A percentile compares a stretch with the other conserved stretches of the same genome.
phyloP scores from a whole-genome alignment of 768 basidiomycete species.

The Xerocomus spinulosus region DNA sequence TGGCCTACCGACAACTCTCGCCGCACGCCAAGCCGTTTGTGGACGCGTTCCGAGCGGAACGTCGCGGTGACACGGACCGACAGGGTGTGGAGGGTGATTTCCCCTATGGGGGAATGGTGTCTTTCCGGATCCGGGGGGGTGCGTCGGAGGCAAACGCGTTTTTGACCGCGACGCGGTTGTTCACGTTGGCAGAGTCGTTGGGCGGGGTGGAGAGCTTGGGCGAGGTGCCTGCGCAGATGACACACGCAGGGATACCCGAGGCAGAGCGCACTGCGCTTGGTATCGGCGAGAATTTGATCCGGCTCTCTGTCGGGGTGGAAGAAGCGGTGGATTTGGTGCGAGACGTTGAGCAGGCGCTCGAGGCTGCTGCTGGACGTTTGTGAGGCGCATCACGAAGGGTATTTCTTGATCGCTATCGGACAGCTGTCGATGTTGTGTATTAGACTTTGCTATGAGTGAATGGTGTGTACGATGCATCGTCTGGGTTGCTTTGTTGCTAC shows the following conservation, averaged over 20 bases:
- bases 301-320: constrained; percentile 86
- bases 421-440: no score
- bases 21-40: constrained; percentile 69
- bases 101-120: constrained; percentile 89
- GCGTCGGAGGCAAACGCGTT: constrained; percentile 58
- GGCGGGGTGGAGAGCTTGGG: constrained; percentile 92
- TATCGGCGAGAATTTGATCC: constrained; percentile 70
- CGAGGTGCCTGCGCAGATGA: constrained; percentile 86
- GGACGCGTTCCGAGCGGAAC: constrained; percentile 28
- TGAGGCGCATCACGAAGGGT: no score
- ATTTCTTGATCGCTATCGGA: no score
- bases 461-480: no score
- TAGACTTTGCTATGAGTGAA: no score
- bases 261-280: constrained; percentile 66
- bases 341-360: constrained; percentile 27
- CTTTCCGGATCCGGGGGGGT: constrained; percentile 57
- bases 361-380: constrained; percentile 10
- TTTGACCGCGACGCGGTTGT: constrained; percentile 58
- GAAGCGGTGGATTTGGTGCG: constrained; percentile 74
- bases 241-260: constrained; percentile 72
- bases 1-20: constrained; percentile 60
- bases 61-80: constrained; percentile 22
- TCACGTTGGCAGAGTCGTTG: constrained; percentile 81
- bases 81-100: constrained; percentile 47
- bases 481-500: no score